Evolutionary conservation across 495 filamentous ascomycete species (phyloP).

Genomic region (Pseudotulostoma volvatum): DNA sequence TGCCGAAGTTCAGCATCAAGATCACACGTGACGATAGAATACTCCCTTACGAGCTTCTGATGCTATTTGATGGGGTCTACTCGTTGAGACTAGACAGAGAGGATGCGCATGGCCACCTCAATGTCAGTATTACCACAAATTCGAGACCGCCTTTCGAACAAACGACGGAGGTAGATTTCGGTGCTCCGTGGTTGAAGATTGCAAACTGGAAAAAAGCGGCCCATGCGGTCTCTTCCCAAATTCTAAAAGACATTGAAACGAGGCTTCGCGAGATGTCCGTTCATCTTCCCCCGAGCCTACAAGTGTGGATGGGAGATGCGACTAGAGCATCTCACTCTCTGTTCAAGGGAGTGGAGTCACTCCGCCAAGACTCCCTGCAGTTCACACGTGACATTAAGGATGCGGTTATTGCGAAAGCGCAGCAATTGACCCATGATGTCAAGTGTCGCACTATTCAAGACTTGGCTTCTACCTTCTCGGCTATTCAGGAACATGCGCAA

Average conservation of each 20-base stretch:
- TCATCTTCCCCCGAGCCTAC: slow-evolving; percentile 34
- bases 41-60: slow-evolving; percentile 34
- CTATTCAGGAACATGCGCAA: slow-evolving; percentile 15
- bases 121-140: slow-evolving; percentile 37
- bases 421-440: slow-evolving; percentile 21
- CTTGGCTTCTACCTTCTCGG: slow-evolving; percentile 17
- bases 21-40: slow-evolving; percentile 27
- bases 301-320: slow-evolving; percentile 32
- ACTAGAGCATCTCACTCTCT: slow-evolving; percentile 26
- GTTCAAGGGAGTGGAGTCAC: slow-evolving; percentile 16
- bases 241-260: slow-evolving; percentile 26
- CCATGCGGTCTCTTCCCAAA: slow-evolving; percentile 22
- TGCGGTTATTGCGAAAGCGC: slow-evolving; percentile 19
- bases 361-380: slow-evolving; percentile 14
- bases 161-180: slow-evolving; percentile 39
- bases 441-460: slow-evolving; percentile 21
- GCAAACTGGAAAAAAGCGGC: slow-evolving; percentile 39
- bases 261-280: slow-evolving; percentile 25
- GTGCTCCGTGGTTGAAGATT: slow-evolving; percentile 44
- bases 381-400: slow-evolving; percentile 10
- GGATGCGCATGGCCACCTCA: slow-evolving; percentile 40
- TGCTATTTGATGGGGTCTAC: slow-evolving; percentile 42
- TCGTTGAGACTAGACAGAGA: slow-evolving; percentile 38
- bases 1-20: slow-evolving; percentile 33
- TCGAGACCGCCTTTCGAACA: slow-evolving; percentile 37